Evolutionary conservation across 2,329 filamentous ascomycete species (phyloP), one percentile per base, ranked within the genome.

Genomic region (Byssothecium circinans): DNA sequence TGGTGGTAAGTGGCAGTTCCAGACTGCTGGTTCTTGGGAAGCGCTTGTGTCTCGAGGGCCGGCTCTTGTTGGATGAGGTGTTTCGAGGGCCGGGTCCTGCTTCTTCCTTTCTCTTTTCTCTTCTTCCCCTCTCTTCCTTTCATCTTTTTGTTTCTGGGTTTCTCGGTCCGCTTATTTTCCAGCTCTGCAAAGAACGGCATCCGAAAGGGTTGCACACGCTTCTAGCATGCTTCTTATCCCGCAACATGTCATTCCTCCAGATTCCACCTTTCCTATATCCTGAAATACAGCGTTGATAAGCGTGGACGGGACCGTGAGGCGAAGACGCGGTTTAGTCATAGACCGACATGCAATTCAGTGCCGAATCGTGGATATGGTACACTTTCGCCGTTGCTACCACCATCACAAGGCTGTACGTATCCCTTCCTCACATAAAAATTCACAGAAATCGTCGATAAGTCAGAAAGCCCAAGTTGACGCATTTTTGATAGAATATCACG

Each of bases 351-450:
- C 30, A 35, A 4, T 71, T 77, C 42, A 62, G 63, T 20, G 64
- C 71, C 33, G 75, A 78, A 58, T 73, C 71, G 43, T 77, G 75
- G 75, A 74, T 75, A 34, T 78, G 75, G 75, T 78, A 68, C 55
- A 64, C 67, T 14, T 62, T 74, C 42, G 73, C 72, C 8, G 48
- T 74, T 3, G 52, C 64, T 6, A 71, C 77, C 44, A 70, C 74
- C 27, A 52, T 62, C 56, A 62, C 70, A 12, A 61, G 75, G 64
- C 67, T 76, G 74, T 77, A 61, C 56, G 72, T 64, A 20, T 34
- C 12, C 17, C 33, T 42, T 34, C 36, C 29, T 32, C 4, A 49
- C 34, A 42, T 29, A 29, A 23, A 32, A 32, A 35, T 41, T 36
- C 33, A 37, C 35, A 20, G 17, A 14, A 47, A 42, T 33, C 36